Conservation (phyloP, 2,329 filamentous ascomycete species). For the Colletotrichum higginsianum region DNA sequence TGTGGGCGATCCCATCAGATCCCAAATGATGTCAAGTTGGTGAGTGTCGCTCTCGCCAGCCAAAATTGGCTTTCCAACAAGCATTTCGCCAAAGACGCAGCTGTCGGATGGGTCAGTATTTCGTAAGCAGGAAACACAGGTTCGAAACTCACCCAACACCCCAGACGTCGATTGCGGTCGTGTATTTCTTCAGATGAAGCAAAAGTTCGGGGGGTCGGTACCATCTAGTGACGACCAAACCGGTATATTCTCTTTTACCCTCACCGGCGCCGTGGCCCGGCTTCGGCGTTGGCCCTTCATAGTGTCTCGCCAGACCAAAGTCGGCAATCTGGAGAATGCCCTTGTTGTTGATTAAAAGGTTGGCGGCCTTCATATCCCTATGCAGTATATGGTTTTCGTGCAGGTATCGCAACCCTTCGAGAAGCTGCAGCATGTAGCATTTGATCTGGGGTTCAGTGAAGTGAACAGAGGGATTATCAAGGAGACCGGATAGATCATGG, state of each 20-base stretch:
- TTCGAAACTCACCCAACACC: slow-evolving; percentile 83
- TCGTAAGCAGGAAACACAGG: slow-evolving; percentile 5
- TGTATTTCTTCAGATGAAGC: slow-evolving; percentile 89
- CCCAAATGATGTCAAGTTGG: slow-evolving; percentile 94
- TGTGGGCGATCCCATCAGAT: slow-evolving; percentile 89
- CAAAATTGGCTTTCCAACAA: slow-evolving; percentile 92
- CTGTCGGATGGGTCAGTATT: slow-evolving; percentile 58
- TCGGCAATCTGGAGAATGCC: slow-evolving; percentile 97
- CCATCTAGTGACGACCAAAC: slow-evolving; percentile 97
- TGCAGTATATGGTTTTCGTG: slow-evolving; percentile 93
- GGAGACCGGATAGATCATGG: slow-evolving; percentile 95
- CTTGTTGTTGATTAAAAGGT: slow-evolving; percentile 94
- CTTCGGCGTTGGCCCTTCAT: slow-evolving; percentile 86
- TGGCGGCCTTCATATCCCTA: slow-evolving; percentile 99
- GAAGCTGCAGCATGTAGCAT: slow-evolving; percentile 94
- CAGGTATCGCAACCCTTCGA: slow-evolving; percentile 90
- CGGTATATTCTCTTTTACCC: slow-evolving; percentile 91
- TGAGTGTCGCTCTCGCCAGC: slow-evolving; percentile 90
- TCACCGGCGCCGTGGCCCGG: slow-evolving; percentile 86
- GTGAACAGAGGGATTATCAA: slow-evolving; percentile 92
- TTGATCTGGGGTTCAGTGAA: slow-evolving; percentile 95
- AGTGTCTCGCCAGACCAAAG: slow-evolving; percentile 94
- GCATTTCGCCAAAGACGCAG: slow-evolving; percentile 99
- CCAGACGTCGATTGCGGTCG: slow-evolving; percentile 98
- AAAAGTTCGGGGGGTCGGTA: slow-evolving; percentile 95